Base-by-base conservation (phyloP, 306 rosid genomes). In the Malus sylvestris region DNA sequence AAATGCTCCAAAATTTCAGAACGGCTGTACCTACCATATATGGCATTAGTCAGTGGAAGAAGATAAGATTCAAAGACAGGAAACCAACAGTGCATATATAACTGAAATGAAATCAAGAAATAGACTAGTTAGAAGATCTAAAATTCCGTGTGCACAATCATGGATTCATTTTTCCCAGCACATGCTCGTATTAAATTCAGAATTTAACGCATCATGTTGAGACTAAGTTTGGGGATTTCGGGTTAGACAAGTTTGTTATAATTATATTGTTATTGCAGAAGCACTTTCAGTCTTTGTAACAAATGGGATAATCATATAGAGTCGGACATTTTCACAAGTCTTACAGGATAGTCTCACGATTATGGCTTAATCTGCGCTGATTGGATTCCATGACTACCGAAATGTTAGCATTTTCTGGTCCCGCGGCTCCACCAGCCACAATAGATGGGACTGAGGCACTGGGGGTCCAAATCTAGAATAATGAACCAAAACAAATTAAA, bases 391-490 rank as follows among this genome's bases (percentile, higher is more conserved):
- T 88, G 55, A 89, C 88, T 73, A 3, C 78, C 85, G 85, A 80
- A 80, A 90, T 77, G 70, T 90, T 95, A 27, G 87, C 89, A 53
- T 83, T 85, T 82, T 90, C 97, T 53, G 91, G 98, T 65, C 91
- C 93, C 11, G 87, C 78, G 15, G 90, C 83, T 80, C 93, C 97
- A 78, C 90, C 92, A 59, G 90, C 97, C 51, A 92, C 92, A 44
- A 84, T 78, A 60, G 97, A 95, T 13, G 96, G 89, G 77, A 83
- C 87, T 20, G 97, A 77, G 75, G 93, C 96, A 55, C 73, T 84
- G 32, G 99, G 97, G 68, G 96, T 88, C 99, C 99, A 95, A 70
- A 95, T 76, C 99, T 95, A 79, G 53, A 82, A 76, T 46, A 81
- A 85, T 65, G 80, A 59, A 80, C 75, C 67, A 60, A 68, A 70